Conservation (phyloP, 495 filamentous ascomycete species). For the Pyrenula aspistea region DNA sequence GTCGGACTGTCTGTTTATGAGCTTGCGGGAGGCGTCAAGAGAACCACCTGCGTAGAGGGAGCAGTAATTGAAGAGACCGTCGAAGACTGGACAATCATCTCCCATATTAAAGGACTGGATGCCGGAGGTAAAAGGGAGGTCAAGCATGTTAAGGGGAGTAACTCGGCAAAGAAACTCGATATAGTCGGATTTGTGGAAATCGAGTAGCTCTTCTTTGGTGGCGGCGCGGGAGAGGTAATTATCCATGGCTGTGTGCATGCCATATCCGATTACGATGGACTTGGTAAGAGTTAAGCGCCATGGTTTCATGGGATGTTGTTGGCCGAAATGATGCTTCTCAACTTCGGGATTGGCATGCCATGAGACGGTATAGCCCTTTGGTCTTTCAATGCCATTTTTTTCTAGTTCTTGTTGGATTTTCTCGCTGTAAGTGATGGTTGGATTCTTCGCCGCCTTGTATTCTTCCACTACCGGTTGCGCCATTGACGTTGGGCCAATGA, state of each 20-base stretch:
- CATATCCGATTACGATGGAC: conserved; percentile 83
- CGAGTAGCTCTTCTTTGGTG: conserved; percentile 72
- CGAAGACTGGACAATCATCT: conserved; percentile 92
- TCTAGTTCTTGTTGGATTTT: conserved; percentile 56
- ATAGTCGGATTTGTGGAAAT: conserved; percentile 83
- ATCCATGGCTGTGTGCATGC: conserved; percentile 94
- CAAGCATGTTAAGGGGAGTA: conserved; percentile 28
- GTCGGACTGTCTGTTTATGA: conserved; percentile 73
- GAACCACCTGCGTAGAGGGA: conserved; percentile 85
- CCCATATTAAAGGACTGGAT: conserved; percentile 65
- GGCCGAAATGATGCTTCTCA: conserved; percentile 91
- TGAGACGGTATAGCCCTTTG: conserved; percentile 84
- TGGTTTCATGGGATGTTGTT: conserved; percentile 95
- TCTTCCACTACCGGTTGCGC: conserved; percentile 50
- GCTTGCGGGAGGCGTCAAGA: conserved; percentile 81
- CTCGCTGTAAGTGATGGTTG: conserved; percentile 50
- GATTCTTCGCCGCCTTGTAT: conserved; percentile 34
- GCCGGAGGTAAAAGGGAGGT: conserved; percentile 26
- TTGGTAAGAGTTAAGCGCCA: conserved; percentile 95
- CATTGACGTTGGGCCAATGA: background rate
- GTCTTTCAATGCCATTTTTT: conserved; percentile 61
- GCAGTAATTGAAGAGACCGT: conserved; percentile 90
- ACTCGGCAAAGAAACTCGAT: conserved; percentile 62
- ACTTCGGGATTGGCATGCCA: conserved; percentile 94
- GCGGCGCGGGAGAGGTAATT: conserved; percentile 71